phyloP scores from a whole-genome alignment of 352 stramenopile genomes.

The Pythium aquatile region DNA sequence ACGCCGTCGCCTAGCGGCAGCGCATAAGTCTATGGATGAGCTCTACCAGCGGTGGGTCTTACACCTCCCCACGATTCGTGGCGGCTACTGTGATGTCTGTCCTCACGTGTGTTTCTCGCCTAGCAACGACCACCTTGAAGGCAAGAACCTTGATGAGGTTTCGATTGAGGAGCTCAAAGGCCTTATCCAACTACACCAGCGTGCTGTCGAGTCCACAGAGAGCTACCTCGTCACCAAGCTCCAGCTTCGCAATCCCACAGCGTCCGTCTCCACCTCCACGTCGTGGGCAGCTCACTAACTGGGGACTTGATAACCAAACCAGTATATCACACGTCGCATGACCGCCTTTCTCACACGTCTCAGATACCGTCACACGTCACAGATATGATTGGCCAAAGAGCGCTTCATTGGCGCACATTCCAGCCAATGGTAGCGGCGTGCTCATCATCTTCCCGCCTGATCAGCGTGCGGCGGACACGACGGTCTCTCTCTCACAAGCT shows the following conservation, averaged over 20 bases:
- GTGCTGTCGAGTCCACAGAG: conserved; percentile 52
- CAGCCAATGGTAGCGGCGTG: not conserved
- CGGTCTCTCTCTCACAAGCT: too few species aligned
- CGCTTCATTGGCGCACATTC: not conserved
- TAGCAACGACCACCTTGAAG: conserved; percentile 48
- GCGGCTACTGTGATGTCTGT: too few species aligned
- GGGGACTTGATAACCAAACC: not conserved
- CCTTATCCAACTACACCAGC: conserved; percentile 55
- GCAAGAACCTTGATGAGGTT: conserved; percentile 35
- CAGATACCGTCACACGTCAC: not conserved
- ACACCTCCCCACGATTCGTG: too few species aligned
- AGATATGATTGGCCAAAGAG: not conserved
- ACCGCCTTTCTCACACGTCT: not conserved
- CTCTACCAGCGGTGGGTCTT: conserved; percentile 24
- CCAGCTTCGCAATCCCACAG: conserved; percentile 27
- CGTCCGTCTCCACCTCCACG: too few species aligned
- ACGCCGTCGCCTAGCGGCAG: conserved; percentile 9
- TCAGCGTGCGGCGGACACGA: not conserved
- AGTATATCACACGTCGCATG: not conserved
- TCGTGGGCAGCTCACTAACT: too few species aligned
- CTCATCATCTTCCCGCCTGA: conserved; percentile 1
- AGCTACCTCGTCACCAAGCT: conserved; percentile 55
- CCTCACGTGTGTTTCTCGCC: not conserved
- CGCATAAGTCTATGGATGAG: conserved; percentile 15
- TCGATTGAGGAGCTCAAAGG: conserved; percentile 43